phyloP scores from a whole-genome alignment of 345 rosid genomes.

The Erodium maritimum region DNA sequence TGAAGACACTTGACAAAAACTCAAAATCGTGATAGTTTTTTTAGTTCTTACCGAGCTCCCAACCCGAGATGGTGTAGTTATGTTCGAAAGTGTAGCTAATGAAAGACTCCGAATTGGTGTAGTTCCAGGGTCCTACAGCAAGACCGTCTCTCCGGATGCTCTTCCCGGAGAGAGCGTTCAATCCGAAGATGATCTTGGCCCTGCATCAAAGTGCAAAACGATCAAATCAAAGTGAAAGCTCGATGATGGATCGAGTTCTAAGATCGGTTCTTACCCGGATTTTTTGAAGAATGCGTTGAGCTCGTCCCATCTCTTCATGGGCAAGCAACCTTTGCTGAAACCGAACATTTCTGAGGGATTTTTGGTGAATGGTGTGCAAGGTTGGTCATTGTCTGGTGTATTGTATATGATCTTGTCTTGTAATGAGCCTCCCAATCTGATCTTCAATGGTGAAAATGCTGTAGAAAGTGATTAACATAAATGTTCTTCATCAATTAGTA shows the following conservation, averaged over 20 bases:
- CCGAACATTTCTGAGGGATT: constrained; percentile 37
- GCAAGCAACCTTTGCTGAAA: constrained; percentile 53
- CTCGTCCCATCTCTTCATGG: constrained; percentile 59
- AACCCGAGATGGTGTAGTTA: constrained; percentile 43
- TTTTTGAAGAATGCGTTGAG: constrained; percentile 47
- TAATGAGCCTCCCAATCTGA: constrained; percentile 59
- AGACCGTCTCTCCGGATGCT: constrained; percentile 27
- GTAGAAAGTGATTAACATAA: no score
- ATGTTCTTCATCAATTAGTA: no score
- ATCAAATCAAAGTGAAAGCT: neutral
- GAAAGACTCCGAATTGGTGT: constrained; percentile 61
- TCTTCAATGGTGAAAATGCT: constrained; percentile 63
- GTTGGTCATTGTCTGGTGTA: constrained; percentile 22
- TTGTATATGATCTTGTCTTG: constrained; percentile 60
- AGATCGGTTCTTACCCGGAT: constrained; percentile 29
- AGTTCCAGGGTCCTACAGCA: constrained; percentile 65
- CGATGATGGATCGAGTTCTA: neutral
- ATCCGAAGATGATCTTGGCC: constrained; percentile 59
- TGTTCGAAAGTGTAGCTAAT: constrained; percentile 42
- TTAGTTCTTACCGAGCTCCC: constrained; percentile 84
- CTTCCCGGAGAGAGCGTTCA: constrained; percentile 62
- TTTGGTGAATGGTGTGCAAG: constrained; percentile 33
- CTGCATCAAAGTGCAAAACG: constrained; percentile 29
- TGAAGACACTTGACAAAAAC: no score
- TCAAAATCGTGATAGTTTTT: no score